Evolutionary conservation across 257 asterid genomes (phyloP).

Genomic region (Gynochthodes officinalis): DNA sequence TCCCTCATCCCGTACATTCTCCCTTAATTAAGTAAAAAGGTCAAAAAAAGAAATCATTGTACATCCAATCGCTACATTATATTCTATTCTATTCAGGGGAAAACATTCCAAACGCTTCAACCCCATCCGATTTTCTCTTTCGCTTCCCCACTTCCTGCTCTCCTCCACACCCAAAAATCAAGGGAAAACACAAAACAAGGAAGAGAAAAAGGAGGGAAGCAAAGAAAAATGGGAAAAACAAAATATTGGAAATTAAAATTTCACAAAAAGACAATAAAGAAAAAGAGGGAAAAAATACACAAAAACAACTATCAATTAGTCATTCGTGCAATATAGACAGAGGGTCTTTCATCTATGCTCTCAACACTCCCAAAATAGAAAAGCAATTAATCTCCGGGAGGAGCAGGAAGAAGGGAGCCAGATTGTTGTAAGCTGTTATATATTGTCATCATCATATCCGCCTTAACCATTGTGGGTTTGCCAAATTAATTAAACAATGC

Average conservation of each 20-base stretch:
- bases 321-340: not conserved
- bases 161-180: conserved; percentile 25
- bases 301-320: conserved; percentile 5
- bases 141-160: conserved; percentile 7
- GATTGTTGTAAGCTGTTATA: not conserved
- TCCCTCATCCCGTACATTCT: too few species aligned
- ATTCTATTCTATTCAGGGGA: conserved; percentile 23
- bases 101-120: conserved; percentile 17
- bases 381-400: not conserved
- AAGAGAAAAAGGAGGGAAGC: conserved; percentile 6
- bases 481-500: conserved; percentile 27
- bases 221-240: not conserved
- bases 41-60: too few species aligned
- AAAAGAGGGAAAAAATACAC: conserved; percentile 1
- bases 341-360: not conserved
- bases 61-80: too few species aligned
- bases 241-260: not conserved
- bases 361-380: not conserved
- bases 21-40: too few species aligned
- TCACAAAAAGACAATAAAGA: not conserved
- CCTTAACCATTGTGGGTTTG: not conserved
- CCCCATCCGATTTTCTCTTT: conserved; percentile 12
- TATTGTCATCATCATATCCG: too few species aligned
- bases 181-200: conserved; percentile 20
- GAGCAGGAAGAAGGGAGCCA: not conserved